These are phyloP conservation scores for Camellia japonica DNA, from an alignment of 148 eudicot genomes.

Conservation along the genomic window DNA sequence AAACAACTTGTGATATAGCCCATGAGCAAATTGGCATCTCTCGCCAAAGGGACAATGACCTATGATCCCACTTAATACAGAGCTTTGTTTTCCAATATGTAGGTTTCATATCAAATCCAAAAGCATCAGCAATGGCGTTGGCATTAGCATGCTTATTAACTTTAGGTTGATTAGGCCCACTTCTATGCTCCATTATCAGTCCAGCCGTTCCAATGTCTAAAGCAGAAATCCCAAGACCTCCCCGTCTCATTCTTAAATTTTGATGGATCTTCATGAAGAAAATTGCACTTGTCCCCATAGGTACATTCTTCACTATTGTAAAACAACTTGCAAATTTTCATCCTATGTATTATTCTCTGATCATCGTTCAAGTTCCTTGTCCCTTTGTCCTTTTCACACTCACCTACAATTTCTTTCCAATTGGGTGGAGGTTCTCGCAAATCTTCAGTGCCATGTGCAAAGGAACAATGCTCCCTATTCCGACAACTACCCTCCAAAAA, in stretches of 20 bases:
- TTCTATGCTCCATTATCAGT: constrained; percentile 27
- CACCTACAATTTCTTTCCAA: constrained; percentile 77
- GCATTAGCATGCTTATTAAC: constrained; percentile 20
- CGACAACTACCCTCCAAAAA: constrained; percentile 65
- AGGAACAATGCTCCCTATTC: constrained; percentile 77
- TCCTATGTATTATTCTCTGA: constrained; percentile 59
- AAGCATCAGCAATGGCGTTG: constrained; percentile 24
- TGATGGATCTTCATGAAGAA: constrained; percentile 64
- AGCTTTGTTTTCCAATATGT: constrained; percentile 63
- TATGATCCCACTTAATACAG: constrained; percentile 69
- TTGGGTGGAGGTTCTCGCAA: constrained; percentile 83
- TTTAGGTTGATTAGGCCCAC: constrained; percentile 37
- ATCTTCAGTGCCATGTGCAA: constrained; percentile 88
- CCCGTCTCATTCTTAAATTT: constrained; percentile 34
- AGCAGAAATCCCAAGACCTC: constrained; percentile 56
- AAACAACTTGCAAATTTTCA: constrained; percentile 83
- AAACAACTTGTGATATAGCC: constrained; percentile 17
- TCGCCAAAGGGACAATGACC: constrained; percentile 80
- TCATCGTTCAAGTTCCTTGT: constrained; percentile 67
- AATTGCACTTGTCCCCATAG: constrained; percentile 85
- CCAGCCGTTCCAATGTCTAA: constrained; percentile 57
- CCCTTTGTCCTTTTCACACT: constrained; percentile 43
- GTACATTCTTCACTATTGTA: constrained; percentile 92
- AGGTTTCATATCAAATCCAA: constrained; percentile 42
- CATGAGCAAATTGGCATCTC: constrained; percentile 91